Base-by-base conservation (phyloP, 148 eudicot species). In the Rhododendron mucronatum region DNA sequence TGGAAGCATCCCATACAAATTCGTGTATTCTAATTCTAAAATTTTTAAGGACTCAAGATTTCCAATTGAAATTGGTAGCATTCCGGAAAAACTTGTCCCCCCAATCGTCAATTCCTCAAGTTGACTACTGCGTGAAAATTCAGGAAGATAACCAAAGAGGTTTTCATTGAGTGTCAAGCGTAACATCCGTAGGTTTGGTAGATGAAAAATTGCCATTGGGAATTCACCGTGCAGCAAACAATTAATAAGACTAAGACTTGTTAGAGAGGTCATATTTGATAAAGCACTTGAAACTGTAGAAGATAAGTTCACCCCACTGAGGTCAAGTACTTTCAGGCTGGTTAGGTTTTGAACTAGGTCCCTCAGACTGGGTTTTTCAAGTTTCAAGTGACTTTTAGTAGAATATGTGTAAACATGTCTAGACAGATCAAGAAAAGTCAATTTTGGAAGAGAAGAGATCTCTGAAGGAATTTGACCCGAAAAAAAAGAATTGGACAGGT, bases 221-320 rank as follows among this genome's bases (percentile, higher is more conserved):
- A 90, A 41, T 7, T 51, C 30, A 57, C 93, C 91, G 39, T 44
- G 53, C 53, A 92, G 39, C 12, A 82, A 73, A 71, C 92, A 90
- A 41, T 33, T 18, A 13, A 0, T 20, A 2, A 89, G 45, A 2
- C 0, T 7, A 1, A 91, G 39, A 45, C 11, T 61, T 75, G 2
- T 83, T 20, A 90, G 37, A 69, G 87, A 75, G 4, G 87, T 73
- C 7, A 90, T 4, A 33, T 88, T 88, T 71, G 82, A 53, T 30
- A 89, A 76, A 53, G 57, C 57, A 53, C 10, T 0, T 53, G 91
- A 89, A 16, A 89, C 80, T 10, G 51, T 0, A 4, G 92, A 89
- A 33, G 89, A 86, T 84, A 88, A 3, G 55, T 87, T 85, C 35
- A 89, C 88, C 3, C 13, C 0, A 37, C 2, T 35, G 23, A 91